Evolutionary conservation across 108 stramenopile genomes (phyloP).

Genomic region (Fistulifera pelliculosa): DNA sequence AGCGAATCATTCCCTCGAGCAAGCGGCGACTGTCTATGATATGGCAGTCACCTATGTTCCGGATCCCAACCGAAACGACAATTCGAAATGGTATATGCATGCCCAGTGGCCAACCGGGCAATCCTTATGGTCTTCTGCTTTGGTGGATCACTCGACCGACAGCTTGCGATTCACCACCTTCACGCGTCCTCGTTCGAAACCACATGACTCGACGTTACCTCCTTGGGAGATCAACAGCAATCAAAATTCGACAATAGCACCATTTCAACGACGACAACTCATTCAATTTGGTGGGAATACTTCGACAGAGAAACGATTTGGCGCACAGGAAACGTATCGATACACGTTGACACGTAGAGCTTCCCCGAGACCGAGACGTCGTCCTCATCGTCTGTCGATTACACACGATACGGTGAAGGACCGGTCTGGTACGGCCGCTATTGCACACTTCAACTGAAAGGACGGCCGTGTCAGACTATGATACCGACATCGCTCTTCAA

Average conservation of each 20-base stretch:
- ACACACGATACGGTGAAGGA: constrained; percentile 79
- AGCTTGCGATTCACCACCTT: not conserved
- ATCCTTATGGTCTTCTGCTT: not conserved
- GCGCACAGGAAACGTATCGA: constrained; percentile 65
- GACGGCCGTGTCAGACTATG: constrained; percentile 7
- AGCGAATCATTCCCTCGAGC: constrained; percentile 43
- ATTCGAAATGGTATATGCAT: constrained; percentile 14
- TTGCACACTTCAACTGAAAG: constrained; percentile 62
- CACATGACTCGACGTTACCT: not conserved
- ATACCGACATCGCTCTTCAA: not conserved
- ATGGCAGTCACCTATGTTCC: constrained; percentile 62
- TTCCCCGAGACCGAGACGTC: too few species aligned
- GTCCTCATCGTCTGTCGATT: constrained; percentile 19
- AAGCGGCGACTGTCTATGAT: constrained; percentile 59
- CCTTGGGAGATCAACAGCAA: constrained; percentile 11
- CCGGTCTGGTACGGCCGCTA: constrained; percentile 71
- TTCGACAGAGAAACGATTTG: constrained; percentile 20
- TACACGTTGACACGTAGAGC: constrained; percentile 23
- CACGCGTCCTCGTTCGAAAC: not conserved
- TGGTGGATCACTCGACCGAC: not conserved
- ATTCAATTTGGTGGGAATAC: not conserved
- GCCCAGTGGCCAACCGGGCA: constrained; percentile 6
- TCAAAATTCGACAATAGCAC: not conserved
- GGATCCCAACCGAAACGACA: constrained; percentile 26
- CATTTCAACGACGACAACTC: not conserved